A percentile compares a stretch with the other conserved stretches of the same genome.
Evolutionary conservation across 768 basidiomycete species (phyloP).

Genomic region (Mycena amicta): DNA sequence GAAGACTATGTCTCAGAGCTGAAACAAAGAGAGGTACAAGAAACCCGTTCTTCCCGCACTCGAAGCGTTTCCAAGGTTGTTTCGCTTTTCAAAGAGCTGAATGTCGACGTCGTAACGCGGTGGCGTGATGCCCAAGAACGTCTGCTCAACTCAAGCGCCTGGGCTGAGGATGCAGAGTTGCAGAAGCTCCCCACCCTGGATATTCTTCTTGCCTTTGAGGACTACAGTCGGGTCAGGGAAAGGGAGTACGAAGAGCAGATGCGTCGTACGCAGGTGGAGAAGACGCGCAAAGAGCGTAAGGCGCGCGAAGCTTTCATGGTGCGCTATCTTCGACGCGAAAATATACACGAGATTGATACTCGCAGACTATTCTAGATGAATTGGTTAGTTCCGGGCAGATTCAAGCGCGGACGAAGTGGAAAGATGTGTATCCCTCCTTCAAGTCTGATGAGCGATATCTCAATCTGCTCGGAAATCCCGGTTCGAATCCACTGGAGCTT

Average conservation of each 20-base stretch:
- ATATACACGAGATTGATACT: not conserved
- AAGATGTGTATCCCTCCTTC: conserved; percentile 80
- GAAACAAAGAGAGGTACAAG: conserved; percentile 87
- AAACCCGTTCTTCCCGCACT: conserved; percentile 72
- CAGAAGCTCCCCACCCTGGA: conserved; percentile 87
- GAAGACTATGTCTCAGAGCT: conserved; percentile 90
- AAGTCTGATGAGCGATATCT: conserved; percentile 81
- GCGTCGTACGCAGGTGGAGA: conserved; percentile 78
- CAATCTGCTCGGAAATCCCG: conserved; percentile 86
- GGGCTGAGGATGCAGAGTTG: conserved; percentile 75
- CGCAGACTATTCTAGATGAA: conserved; percentile 69
- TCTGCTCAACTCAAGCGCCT: conserved; percentile 77
- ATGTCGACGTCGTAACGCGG: conserved; percentile 90
- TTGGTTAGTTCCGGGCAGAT: conserved; percentile 69
- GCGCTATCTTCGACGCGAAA: conserved; percentile 13
- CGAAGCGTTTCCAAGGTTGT: conserved; percentile 86
- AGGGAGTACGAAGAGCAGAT: conserved; percentile 90
- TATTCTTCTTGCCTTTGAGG: conserved; percentile 91
- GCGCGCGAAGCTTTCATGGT: conserved; percentile 92
- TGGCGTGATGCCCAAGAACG: conserved; percentile 86
- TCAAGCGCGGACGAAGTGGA: conserved; percentile 89
- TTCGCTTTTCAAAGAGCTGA: conserved; percentile 79
- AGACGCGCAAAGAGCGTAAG: conserved; percentile 82
- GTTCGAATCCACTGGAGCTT: conserved; percentile 92
- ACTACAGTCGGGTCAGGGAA: conserved; percentile 88